A percentile compares a stretch with the other conserved stretches of the same genome.
Evolutionary conservation across 768 basidiomycete genomes (phyloP).

Genomic region (Tricholoma furcatifolium): DNA sequence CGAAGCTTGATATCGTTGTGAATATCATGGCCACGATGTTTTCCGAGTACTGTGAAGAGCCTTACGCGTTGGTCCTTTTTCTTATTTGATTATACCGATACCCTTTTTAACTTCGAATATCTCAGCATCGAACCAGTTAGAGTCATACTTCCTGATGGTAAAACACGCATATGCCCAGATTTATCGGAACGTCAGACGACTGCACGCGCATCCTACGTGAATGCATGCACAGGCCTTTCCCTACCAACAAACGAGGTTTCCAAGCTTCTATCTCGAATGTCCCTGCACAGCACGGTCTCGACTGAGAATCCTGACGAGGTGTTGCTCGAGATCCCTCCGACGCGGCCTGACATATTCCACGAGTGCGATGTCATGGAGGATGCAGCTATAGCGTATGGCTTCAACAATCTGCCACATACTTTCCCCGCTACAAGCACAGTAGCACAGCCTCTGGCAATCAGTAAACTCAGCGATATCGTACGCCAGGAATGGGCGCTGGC

Average conservation of each 20-base stretch:
- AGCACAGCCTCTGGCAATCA: slow-evolving; percentile 87
- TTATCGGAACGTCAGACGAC: slow-evolving; percentile 68
- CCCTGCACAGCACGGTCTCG: slow-evolving; percentile 57
- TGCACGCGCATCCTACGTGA: slow-evolving; percentile 88
- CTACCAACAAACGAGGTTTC: slow-evolving; percentile 67
- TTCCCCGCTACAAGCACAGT: slow-evolving; percentile 96
- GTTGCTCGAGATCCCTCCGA: slow-evolving; percentile 79
- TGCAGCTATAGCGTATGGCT: slow-evolving; percentile 95
- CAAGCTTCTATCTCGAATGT: slow-evolving; percentile 81
- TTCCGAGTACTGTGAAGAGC: slow-evolving; percentile 90
- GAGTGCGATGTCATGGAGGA: slow-evolving; percentile 99
- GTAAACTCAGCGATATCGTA: slow-evolving; percentile 86
- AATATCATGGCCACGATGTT: slow-evolving; percentile 98
- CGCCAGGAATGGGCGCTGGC: slow-evolving; percentile 90
- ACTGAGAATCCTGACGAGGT: slow-evolving; percentile 63
- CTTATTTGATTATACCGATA: neutral
- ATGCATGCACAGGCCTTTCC: slow-evolving; percentile 88
- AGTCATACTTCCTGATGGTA: slow-evolving; percentile 77
- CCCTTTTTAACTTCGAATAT: slow-evolving; percentile 3
- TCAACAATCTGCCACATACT: slow-evolving; percentile 90
- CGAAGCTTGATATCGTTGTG: slow-evolving; percentile 93
- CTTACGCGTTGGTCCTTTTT: slow-evolving; percentile 75
- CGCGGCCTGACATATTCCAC: slow-evolving; percentile 97
- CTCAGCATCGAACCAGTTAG: slow-evolving; percentile 90
- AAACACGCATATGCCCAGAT: slow-evolving; percentile 75